Conservation (phyloP, 1,284 basidiomycete species). For the Golubevia sp. region DNA sequence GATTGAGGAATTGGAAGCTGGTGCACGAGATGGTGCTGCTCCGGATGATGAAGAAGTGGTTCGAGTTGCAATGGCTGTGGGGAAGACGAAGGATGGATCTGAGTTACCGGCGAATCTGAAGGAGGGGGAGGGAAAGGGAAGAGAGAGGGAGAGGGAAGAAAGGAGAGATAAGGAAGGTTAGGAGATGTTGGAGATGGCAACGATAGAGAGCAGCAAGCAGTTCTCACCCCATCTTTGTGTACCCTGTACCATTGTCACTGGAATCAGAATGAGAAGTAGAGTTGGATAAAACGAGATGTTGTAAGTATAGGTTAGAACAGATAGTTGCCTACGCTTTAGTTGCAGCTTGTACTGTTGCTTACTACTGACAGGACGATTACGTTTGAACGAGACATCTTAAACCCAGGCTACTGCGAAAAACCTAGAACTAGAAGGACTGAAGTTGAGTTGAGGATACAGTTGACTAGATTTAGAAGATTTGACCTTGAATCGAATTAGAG, state of each 20-base stretch:
- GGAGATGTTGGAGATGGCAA: not conserved
- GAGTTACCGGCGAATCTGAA: slow-evolving; percentile 95
- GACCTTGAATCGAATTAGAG: no score
- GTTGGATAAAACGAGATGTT: slow-evolving; percentile 22
- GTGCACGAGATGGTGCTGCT: slow-evolving; percentile 15
- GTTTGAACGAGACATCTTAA: slow-evolving; percentile 55
- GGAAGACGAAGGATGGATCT: slow-evolving; percentile 81
- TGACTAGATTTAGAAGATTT: no score
- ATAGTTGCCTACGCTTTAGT: no score
- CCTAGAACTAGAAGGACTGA: not conserved
- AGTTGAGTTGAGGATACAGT: no score
- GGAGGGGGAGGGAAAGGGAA: not conserved
- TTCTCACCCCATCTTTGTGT: slow-evolving; percentile 90
- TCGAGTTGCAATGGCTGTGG: slow-evolving; percentile 59
- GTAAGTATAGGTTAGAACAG: slow-evolving; percentile 26
- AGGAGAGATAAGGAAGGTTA: not conserved
- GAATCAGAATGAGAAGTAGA: no score
- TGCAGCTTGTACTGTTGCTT: no score
- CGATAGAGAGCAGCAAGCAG: not conserved
- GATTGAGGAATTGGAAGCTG: no score
- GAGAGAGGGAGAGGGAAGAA: not conserved
- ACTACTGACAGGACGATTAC: slow-evolving; percentile 52
- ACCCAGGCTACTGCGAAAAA: not conserved
- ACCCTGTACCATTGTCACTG: slow-evolving; percentile 97
- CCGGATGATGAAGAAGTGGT: slow-evolving; percentile 27